Evolutionary conservation across 2,329 filamentous ascomycete genomes (phyloP).

Genomic region (Fusarium clavum): DNA sequence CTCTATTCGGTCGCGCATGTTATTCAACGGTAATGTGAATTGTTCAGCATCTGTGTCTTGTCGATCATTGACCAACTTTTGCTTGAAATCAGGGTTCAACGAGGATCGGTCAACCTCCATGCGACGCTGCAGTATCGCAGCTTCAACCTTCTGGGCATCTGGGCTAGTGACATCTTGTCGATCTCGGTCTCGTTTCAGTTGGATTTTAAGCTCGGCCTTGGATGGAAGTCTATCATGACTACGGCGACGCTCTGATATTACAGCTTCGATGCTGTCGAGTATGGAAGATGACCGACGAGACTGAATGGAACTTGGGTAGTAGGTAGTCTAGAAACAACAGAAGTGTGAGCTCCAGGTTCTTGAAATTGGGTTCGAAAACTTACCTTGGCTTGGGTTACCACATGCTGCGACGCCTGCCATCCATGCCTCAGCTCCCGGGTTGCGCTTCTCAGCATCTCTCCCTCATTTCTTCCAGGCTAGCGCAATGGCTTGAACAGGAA

Average conservation of each 20-base stretch:
- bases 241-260: constrained; percentile 13
- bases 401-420: constrained; percentile 44
- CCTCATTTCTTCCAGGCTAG: constrained; percentile 47
- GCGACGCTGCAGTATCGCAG: background rate
- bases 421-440: constrained; percentile 49
- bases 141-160: background rate
- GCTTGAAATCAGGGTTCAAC: background rate
- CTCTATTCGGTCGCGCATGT: constrained; percentile 24
- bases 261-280: constrained; percentile 18
- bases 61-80: background rate
- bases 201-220: background rate
- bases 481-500: background rate
- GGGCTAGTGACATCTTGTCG: background rate
- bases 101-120: background rate
- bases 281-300: constrained; percentile 19
- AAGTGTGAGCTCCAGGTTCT: constrained; percentile 19
- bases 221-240: background rate
- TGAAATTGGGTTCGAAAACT: constrained; percentile 2
- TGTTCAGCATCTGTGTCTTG: background rate
- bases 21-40: background rate
- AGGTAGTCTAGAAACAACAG: constrained; percentile 19
- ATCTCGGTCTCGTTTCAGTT: background rate
- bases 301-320: background rate
- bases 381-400: constrained; percentile 41
- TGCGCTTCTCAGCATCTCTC: constrained; percentile 53